Conservation (phyloP, 2,329 filamentous ascomycete species). For the Sporothrix euskadiensis region DNA sequence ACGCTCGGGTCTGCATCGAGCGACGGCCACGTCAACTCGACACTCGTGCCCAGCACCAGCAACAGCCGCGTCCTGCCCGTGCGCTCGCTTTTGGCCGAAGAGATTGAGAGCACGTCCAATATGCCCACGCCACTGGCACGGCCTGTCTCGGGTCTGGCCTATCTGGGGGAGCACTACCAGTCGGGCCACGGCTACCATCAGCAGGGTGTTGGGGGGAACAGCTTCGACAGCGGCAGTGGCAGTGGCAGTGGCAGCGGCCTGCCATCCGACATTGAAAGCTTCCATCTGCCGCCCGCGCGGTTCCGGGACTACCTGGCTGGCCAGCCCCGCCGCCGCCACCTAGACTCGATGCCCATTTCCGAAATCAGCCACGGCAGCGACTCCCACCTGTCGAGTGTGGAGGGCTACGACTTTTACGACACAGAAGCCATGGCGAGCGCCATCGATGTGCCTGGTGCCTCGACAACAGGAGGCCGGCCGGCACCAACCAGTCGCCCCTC, state of each 20-base stretch:
- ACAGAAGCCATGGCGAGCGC: constrained; percentile 54
- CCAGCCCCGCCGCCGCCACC: constrained; percentile 45
- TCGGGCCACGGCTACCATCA: background rate
- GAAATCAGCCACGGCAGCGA: constrained; percentile 53
- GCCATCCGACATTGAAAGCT: constrained; percentile 50
- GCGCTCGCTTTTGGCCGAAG: constrained; percentile 54
- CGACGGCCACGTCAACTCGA: background rate
- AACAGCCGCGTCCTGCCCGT: constrained; percentile 33
- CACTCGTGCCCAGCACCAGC: background rate
- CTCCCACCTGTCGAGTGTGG: constrained; percentile 54
- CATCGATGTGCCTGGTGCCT: constrained; percentile 52
- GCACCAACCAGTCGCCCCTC: background rate
- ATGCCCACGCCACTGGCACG: constrained; percentile 60
- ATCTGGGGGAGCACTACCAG: constrained; percentile 2
- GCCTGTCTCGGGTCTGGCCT: constrained; percentile 42
- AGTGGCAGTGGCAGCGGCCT: constrained; percentile 35
- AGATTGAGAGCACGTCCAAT: constrained; percentile 64
- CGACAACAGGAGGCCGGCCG: background rate
- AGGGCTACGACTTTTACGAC: constrained; percentile 68
- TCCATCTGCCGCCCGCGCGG: constrained; percentile 52
- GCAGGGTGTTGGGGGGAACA: background rate
- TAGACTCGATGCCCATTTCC: constrained; percentile 55
- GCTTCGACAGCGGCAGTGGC: background rate
- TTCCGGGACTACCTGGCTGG: constrained; percentile 40
- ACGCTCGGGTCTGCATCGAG: background rate